These are phyloP conservation scores for Phyllosticta paracitricarpa DNA, from an alignment of 2,329 filamentous ascomycete genomes.

Conservation along the genomic window DNA sequence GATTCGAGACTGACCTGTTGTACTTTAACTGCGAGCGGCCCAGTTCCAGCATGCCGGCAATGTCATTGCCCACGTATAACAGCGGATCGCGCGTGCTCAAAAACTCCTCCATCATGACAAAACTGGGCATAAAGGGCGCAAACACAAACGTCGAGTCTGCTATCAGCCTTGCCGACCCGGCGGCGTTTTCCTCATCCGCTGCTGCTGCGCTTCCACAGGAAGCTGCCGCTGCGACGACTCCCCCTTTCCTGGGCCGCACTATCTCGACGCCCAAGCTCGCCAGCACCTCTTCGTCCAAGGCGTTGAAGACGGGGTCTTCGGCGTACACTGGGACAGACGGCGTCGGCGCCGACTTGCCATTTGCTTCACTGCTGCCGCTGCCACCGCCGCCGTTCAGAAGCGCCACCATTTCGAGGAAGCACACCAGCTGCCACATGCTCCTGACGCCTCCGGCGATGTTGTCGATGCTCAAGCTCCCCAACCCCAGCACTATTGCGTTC, in stretches of 20 bases:
- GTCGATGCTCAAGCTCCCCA: constrained; percentile 8
- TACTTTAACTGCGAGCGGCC: constrained; percentile 1
- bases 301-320: constrained; percentile 27
- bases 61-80: constrained; percentile 28
- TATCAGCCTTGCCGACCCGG: constrained; percentile 13
- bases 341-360: background rate
- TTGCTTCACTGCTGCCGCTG: too few relatives aligned
- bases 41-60: constrained; percentile 16
- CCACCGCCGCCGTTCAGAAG: constrained; percentile 5
- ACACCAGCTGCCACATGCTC: constrained; percentile 27
- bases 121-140: constrained; percentile 29
- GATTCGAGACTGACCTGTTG: background rate
- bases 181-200: background rate
- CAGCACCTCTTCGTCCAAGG: constrained; percentile 23
- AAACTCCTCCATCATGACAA: constrained; percentile 22
- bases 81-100: constrained; percentile 20
- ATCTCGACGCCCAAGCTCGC: constrained; percentile 16
- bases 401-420: constrained; percentile 21
- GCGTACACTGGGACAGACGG: constrained; percentile 17
- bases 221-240: constrained; percentile 12
- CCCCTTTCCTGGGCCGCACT: constrained; percentile 5
- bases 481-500: constrained; percentile 24
- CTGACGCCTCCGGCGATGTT: constrained; percentile 4
- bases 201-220: background rate
- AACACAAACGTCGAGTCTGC: constrained; percentile 19